These are phyloP conservation scores for Fusarium sarcochroum DNA, from an alignment of 2,329 filamentous ascomycete genomes.

Conservation along the genomic window DNA sequence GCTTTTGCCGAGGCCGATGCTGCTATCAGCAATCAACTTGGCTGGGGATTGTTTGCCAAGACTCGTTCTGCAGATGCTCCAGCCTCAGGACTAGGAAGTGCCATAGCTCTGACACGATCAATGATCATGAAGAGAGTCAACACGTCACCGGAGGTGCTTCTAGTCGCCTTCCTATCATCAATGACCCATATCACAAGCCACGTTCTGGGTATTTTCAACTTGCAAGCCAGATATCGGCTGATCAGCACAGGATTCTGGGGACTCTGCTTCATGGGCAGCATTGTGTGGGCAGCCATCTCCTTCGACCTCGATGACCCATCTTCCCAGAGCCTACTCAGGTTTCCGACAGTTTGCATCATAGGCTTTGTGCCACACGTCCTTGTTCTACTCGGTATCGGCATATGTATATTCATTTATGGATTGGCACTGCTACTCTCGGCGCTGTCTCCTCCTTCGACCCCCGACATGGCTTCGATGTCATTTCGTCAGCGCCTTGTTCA, in stretches of 20 bases:
- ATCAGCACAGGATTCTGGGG: constrained; percentile 92
- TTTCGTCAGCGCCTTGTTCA: constrained; percentile 73
- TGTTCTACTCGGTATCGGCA: constrained; percentile 81
- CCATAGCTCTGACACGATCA: constrained; percentile 68
- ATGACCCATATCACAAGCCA: constrained; percentile 92
- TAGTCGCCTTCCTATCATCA: constrained; percentile 89
- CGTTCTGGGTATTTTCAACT: constrained; percentile 81
- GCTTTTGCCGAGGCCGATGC: constrained; percentile 97
- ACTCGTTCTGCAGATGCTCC: constrained; percentile 54
- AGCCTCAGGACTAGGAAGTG: constrained; percentile 44
- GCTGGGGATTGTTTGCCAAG: constrained; percentile 74
- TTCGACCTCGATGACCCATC: constrained; percentile 73
- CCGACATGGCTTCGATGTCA: constrained; percentile 52
- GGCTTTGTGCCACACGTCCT: constrained; percentile 96
- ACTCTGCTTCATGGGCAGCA: constrained; percentile 87
- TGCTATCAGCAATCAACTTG: constrained; percentile 84
- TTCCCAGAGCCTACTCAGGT: constrained; percentile 80
- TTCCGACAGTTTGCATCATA: constrained; percentile 94
- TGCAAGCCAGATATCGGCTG: constrained; percentile 85
- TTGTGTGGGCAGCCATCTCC: constrained; percentile 80
- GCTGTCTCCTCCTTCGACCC: constrained; percentile 50
- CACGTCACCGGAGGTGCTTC: constrained; percentile 87
- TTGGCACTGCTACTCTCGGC: constrained; percentile 84
- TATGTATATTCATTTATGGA: constrained; percentile 83
- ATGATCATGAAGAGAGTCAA: constrained; percentile 86